These are phyloP conservation scores for Poterioochromonas sp. DNA, from an alignment of 352 stramenopile species.

Conservation along the genomic window DNA sequence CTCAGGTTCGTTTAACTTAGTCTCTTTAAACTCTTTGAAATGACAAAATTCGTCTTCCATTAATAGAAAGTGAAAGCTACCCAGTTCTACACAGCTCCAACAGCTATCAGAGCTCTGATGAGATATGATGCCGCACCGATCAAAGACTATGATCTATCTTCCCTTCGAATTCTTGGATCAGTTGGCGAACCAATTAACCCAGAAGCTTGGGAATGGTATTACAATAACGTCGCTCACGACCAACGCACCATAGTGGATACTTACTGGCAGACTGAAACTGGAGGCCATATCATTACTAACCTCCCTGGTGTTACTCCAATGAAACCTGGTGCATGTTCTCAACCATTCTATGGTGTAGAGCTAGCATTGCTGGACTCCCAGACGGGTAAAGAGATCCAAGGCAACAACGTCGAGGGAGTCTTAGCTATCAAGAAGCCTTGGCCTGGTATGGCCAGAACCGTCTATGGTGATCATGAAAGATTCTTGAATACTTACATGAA, in stretches of 20 bases:
- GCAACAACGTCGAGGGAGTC: slow-evolving; percentile 75
- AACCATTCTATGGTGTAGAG: slow-evolving; percentile 91
- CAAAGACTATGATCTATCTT: slow-evolving; percentile 51
- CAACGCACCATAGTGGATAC: slow-evolving; percentile 70
- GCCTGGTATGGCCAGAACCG: slow-evolving; percentile 61
- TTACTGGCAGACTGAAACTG: slow-evolving; percentile 95
- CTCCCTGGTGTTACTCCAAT: slow-evolving; percentile 66
- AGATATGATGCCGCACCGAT: slow-evolving; percentile 60
- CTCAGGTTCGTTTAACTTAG: too few relatives aligned
- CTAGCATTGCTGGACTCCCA: slow-evolving; percentile 61
- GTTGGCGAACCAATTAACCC: slow-evolving; percentile 72
- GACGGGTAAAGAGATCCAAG: slow-evolving; percentile 67
- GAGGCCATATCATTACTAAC: slow-evolving; percentile 78
- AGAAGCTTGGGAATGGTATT: slow-evolving; percentile 68
- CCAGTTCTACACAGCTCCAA: slow-evolving; percentile 79
- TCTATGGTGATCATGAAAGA: slow-evolving; percentile 59
- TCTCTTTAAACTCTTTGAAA: too few relatives aligned
- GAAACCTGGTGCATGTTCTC: slow-evolving; percentile 81
- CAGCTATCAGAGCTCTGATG: slow-evolving; percentile 70
- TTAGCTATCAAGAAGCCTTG: slow-evolving; percentile 62
- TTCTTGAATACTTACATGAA: slow-evolving; percentile 91
- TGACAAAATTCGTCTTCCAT: too few relatives aligned
- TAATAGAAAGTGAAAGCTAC: too few relatives aligned
- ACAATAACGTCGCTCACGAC: slow-evolving; percentile 54
- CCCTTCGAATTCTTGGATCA: slow-evolving; percentile 62